Evolutionary conservation across 2,329 filamentous ascomycete genomes (phyloP).

Genomic region (Fusarium bulbicola): DNA sequence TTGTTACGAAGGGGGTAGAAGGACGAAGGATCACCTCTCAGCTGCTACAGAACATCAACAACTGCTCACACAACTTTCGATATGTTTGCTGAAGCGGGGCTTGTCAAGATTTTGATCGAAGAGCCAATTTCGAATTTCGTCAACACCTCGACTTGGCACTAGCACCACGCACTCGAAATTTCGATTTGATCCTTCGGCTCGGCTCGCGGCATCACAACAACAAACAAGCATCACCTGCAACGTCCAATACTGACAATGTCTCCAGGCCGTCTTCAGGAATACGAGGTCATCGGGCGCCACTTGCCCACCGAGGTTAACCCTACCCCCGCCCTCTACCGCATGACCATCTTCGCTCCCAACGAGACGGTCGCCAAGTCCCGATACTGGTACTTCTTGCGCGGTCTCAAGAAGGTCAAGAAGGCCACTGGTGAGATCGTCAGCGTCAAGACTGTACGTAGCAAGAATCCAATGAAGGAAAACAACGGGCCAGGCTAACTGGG

Average conservation of each 20-base stretch:
- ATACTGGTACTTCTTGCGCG: slow-evolving; percentile 99
- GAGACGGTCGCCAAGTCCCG: slow-evolving; percentile 98
- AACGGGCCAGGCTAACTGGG: not conserved
- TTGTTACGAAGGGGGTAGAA: not conserved
- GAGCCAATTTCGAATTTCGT: slow-evolving; percentile 22
- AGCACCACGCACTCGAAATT: slow-evolving; percentile 9
- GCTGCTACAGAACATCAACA: not conserved
- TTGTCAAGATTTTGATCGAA: not conserved
- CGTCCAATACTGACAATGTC: slow-evolving; percentile 45
- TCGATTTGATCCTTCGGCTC: slow-evolving; percentile 5
- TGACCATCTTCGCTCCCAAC: slow-evolving; percentile 99
- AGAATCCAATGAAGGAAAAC: not conserved
- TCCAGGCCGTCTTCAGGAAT: slow-evolving; percentile 98
- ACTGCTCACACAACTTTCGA: not conserved
- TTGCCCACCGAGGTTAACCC: slow-evolving; percentile 97
- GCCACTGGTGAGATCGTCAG: slow-evolving; percentile 98
- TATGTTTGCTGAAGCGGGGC: not conserved
- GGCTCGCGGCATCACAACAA: slow-evolving; percentile 23
- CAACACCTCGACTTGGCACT: not conserved
- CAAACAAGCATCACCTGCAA: slow-evolving; percentile 1
- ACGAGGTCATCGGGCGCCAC: slow-evolving; percentile 99
- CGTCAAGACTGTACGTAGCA: slow-evolving; percentile 84
- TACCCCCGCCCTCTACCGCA: slow-evolving; percentile 98
- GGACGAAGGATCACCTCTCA: slow-evolving; percentile 5
- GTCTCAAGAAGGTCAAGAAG: slow-evolving; percentile 99